phyloP scores from a whole-genome alignment of 805 yeast genomes.

The Sugiyamaella chiloensis region DNA sequence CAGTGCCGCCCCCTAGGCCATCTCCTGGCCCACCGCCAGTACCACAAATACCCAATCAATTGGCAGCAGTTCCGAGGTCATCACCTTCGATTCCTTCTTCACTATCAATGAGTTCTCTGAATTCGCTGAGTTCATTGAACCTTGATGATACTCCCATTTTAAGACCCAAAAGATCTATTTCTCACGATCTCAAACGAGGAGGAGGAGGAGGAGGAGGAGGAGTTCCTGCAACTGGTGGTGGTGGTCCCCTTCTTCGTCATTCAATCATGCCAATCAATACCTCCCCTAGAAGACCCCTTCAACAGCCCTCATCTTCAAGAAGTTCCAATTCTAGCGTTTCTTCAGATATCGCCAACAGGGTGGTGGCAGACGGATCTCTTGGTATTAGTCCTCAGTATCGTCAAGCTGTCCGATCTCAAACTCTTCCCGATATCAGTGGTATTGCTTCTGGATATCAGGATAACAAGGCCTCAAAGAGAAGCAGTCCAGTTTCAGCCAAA shows the following conservation, averaged over 20 bases:
- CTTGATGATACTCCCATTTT: background rate
- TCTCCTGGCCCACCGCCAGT: conserved; percentile 19
- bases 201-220: background rate
- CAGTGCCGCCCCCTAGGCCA: conserved; percentile 6
- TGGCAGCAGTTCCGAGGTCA: background rate
- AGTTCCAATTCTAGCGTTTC: background rate
- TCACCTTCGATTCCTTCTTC: background rate
- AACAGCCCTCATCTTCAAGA: background rate
- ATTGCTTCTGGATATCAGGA: background rate
- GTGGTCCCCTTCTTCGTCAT: background rate
- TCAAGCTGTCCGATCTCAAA: conserved; percentile 12
- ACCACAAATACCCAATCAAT: conserved; percentile 24
- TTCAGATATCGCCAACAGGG: background rate
- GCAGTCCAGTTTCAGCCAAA: background rate
- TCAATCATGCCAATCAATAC: background rate
- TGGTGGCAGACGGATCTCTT: background rate
- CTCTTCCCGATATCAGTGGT: conserved; percentile 12
- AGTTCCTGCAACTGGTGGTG: background rate
- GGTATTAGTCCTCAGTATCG: background rate
- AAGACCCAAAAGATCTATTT: background rate
- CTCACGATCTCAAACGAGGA: background rate
- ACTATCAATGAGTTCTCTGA: background rate
- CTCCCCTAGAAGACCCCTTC: background rate
- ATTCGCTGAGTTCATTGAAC: background rate
- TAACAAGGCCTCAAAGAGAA: background rate